These are phyloP conservation scores for Aspergillus puulaauensis DNA, from an alignment of 2,329 filamentous ascomycete species.

Conservation along the genomic window DNA sequence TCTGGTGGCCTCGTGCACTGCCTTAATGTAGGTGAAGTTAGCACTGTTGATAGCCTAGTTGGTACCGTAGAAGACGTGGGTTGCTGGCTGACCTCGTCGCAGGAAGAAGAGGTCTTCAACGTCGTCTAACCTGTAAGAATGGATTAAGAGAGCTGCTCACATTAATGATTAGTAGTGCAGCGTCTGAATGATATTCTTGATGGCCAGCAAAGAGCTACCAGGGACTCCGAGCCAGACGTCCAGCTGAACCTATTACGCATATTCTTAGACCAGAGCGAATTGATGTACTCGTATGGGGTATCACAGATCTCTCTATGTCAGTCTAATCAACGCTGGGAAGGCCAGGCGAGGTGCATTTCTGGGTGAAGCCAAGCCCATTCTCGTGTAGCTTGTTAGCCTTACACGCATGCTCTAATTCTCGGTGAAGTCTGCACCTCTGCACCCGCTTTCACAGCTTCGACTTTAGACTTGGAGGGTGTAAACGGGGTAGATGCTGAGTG, in stretches of 20 bases:
- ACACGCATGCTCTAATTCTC: no score
- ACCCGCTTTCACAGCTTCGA: no score
- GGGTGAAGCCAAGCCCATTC: no score
- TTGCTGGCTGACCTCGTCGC: slow-evolving; percentile 43
- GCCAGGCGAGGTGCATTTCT: no score
- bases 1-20: slow-evolving; percentile 32
- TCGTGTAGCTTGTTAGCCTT: no score
- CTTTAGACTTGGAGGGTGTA: no score
- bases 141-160: slow-evolving; percentile 7
- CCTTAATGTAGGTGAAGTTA: slow-evolving; percentile 44
- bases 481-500: no score
- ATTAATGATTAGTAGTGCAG: slow-evolving; percentile 42
- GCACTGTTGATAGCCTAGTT: slow-evolving; percentile 26
- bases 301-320: no score
- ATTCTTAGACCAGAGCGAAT: slow-evolving; percentile 37
- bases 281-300: slow-evolving; percentile 24
- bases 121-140: slow-evolving; percentile 39
- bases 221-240: slow-evolving; percentile 39
- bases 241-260: slow-evolving; percentile 35
- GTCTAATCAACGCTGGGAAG: no score
- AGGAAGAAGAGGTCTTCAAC: slow-evolving; percentile 45
- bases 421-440: no score
- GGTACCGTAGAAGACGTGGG: slow-evolving; percentile 44
- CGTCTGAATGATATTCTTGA: slow-evolving; percentile 37
- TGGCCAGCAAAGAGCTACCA: slow-evolving; percentile 26